phyloP scores from a whole-genome alignment of 2,329 filamentous ascomycete genomes.

The Fusarium begoniae region DNA sequence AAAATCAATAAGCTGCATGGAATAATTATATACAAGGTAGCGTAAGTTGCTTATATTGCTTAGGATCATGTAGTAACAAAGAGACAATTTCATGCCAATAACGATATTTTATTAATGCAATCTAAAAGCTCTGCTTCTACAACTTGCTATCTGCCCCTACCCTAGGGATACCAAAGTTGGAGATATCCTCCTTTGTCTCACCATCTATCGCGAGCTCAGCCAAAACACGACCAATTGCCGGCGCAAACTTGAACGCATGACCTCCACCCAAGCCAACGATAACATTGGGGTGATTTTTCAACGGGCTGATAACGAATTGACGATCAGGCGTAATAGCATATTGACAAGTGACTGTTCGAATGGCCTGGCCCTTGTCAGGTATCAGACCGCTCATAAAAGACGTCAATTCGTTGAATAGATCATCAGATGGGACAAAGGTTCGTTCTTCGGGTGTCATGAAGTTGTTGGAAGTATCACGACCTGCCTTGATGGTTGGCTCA shows the following conservation, averaged over 20 bases:
- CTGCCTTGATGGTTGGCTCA: constrained; percentile 31
- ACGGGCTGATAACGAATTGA: constrained; percentile 35
- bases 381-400: constrained; percentile 19
- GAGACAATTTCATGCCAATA: accelerated
- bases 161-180: constrained; percentile 12
- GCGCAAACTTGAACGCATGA: constrained; percentile 41
- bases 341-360: constrained; percentile 42
- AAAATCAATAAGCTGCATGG: too few relatives aligned
- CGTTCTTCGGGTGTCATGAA: constrained; percentile 24
- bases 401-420: constrained; percentile 3
- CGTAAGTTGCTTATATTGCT: accelerated
- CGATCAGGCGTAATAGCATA: constrained; percentile 39
- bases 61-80: accelerated
- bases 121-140: neutral
- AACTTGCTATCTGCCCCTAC: neutral
- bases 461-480: constrained; percentile 25
- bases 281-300: constrained; percentile 25
- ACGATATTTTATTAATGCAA: neutral
- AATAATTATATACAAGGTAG: accelerated
- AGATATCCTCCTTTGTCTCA: constrained; percentile 14
- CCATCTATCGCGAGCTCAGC: constrained; percentile 41
- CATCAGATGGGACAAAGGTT: constrained; percentile 14
- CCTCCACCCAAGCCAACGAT: constrained; percentile 34
- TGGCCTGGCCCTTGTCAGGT: constrained; percentile 2
- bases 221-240: constrained; percentile 38